Base-by-base conservation (phyloP, 2,329 filamentous ascomycete genomes). In the Leptographium flavum region DNA sequence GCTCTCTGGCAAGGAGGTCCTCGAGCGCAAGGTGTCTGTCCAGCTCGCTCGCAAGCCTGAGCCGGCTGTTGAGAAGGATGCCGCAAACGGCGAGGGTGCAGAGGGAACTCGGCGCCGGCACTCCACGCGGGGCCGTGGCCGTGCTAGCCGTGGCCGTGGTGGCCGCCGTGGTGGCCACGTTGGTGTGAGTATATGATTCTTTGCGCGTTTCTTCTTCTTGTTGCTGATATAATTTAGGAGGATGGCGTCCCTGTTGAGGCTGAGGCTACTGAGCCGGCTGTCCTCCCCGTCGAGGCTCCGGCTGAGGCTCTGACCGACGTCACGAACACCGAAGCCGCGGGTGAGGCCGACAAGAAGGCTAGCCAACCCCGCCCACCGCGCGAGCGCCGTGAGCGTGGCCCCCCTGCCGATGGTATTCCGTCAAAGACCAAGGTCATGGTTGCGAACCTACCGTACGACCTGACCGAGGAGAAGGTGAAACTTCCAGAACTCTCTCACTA, bases 391-490 rank as follows among this genome's bases (percentile, higher is more conserved):
- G 75, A 95, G 78, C 88, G 92, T 65, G 92, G 92, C 52, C 92
- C 92, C 54, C 92, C 92, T 49, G 90, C 94, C 66, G 90, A 98
- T 63, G 92, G 92, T 56, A 86, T 98, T 60, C 83, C 92, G 54
- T 96, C 90, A 68, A 95, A 95, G 82, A 96, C 85, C 68, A 98
- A 98, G 83, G 87, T 98, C 69, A 98, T 98, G 92, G 92, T 98
- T 60, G 92, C 92, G 61, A 98, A 98, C 74, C 79, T 98, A 52
- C 92, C 92, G 44, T 98, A 98, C 63, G 90, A 98, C 70, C 77
- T 96, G 65, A 90, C 83, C 58, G 92, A 98, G 73, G 88, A 96
- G 60, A 93, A 90, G 80, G 90, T 94, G n/a, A n/a, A n/a, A n/a
- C n/a, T n/a, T n/a, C n/a, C n/a, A n/a, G n/a, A n/a, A n/a, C n/a